phyloP scores from a whole-genome alignment of 2,329 filamentous ascomycete species.

The Erysiphe neolycopersici region DNA sequence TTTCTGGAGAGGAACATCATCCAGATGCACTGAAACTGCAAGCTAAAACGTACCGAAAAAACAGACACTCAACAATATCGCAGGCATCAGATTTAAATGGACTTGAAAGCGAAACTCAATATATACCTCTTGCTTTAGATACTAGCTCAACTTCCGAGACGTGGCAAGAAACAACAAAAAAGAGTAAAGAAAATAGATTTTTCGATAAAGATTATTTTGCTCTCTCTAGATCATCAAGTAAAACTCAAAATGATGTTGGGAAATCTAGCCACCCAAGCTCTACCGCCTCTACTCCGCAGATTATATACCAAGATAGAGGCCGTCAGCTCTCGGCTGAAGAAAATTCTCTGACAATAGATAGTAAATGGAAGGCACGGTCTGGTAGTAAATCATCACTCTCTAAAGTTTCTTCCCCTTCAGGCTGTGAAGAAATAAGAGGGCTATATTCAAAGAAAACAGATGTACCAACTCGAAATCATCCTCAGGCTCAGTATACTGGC shows the following conservation, averaged over 20 bases:
- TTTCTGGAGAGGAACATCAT: constrained; percentile 17
- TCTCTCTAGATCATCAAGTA: constrained; percentile 16
- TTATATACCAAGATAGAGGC: constrained; percentile 69
- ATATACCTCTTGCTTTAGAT: constrained; percentile 52
- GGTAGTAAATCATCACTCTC: constrained; percentile 6
- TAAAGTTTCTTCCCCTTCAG: constrained; percentile 7
- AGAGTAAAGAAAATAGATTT: constrained; percentile 9
- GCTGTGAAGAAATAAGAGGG: constrained; percentile 9
- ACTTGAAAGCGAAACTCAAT: constrained; percentile 27
- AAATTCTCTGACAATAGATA: constrained; percentile 20
- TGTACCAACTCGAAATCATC: constrained; percentile 9
- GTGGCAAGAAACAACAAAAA: constrained; percentile 19
- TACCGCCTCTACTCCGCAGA: constrained; percentile 48
- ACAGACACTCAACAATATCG: constrained; percentile 45
- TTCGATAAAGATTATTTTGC: constrained; percentile 32
- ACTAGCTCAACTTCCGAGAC: constrained; percentile 27
- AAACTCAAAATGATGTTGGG: constrained; percentile 16
- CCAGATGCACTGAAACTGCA: constrained; percentile 42
- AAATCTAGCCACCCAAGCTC: constrained; percentile 19
- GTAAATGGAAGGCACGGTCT: constrained; percentile 17
- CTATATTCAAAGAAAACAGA: constrained; percentile 9
- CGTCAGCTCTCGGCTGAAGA: constrained; percentile 35
- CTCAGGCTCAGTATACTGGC: constrained; percentile 1
- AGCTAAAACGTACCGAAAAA: constrained; percentile 50
- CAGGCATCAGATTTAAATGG: constrained; percentile 19